Percentiles rank a stretch among this genome's conserved stretches.
These are phyloP conservation scores for thale cress (Arabidopsis thaliana) DNA, from an alignment of 345 rosid genomes.

Conservation along the genomic window TAIR10.1 NC_003074.8:22467001-22467500, in stretches of 20 bases:
- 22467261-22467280: constrained; percentile 16
- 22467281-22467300: constrained; percentile 9
- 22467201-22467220: neutral
- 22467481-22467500: constrained; percentile 72
- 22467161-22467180: constrained; percentile 1
- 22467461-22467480: constrained; percentile 29
- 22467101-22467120: neutral
- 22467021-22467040: constrained; percentile 4
- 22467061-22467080: constrained; percentile 4
- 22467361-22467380: constrained; percentile 25
- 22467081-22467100: constrained; percentile 8
- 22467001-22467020: neutral
- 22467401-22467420: constrained; percentile 9
- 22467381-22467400: constrained; percentile 36
- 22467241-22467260: constrained; percentile 15
- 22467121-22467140: constrained; percentile 1
- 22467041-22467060: neutral
- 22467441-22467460: constrained; percentile 33
- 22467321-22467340: constrained; percentile 5
- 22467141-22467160: neutral
- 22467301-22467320: constrained; percentile 9
- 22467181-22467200: neutral
- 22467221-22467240: constrained; percentile 4
- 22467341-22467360: constrained; percentile 16
- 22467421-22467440: constrained; percentile 29